A percentile compares a stretch with the other conserved stretches of the same genome.
Conservation (phyloP, 1,284 basidiomycete species). For the Apiotrichum sp. region DNA sequence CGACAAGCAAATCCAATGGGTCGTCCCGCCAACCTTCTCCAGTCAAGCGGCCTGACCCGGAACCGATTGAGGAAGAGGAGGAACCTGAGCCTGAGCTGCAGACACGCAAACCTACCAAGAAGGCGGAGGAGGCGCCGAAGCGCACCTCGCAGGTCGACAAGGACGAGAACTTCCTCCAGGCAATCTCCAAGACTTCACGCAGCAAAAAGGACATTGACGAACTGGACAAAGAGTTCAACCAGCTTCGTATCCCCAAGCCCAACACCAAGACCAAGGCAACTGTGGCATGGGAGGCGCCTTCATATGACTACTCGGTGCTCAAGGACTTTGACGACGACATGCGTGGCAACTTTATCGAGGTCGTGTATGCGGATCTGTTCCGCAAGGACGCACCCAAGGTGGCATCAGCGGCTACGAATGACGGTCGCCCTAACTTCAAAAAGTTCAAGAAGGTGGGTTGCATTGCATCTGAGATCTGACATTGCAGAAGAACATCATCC, state of each 20-base stretch:
- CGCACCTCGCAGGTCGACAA: constrained; percentile 19
- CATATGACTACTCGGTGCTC: constrained; percentile 48
- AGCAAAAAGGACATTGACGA: constrained; percentile 49
- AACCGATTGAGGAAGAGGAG: constrained; percentile 7
- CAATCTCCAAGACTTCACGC: constrained; percentile 27
- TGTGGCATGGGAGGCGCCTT: constrained; percentile 17
- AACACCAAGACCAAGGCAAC: constrained; percentile 45
- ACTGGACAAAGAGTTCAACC: constrained; percentile 79
- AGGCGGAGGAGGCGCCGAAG: neutral
- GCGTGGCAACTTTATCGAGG: constrained; percentile 77
- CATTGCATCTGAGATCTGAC: neutral
- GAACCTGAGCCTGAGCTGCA: constrained; percentile 10
- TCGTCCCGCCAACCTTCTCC: neutral
- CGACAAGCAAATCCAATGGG: neutral
- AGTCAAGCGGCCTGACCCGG: neutral
- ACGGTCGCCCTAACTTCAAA: constrained; percentile 68
- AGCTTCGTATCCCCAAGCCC: constrained; percentile 67
- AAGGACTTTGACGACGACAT: constrained; percentile 69
- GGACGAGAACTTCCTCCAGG: constrained; percentile 40
- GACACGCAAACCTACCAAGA: neutral
- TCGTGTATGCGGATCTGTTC: constrained; percentile 51
- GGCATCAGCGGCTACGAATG: constrained; percentile 41
- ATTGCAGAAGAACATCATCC: constrained; percentile 35
- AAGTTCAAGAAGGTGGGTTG: constrained; percentile 70
- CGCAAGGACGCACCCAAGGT: constrained; percentile 48